Evolutionary conservation across 148 eudicot species (phyloP), one percentile per base, ranked within the genome.

Genomic region (Amaranthus palmeri): DNA sequence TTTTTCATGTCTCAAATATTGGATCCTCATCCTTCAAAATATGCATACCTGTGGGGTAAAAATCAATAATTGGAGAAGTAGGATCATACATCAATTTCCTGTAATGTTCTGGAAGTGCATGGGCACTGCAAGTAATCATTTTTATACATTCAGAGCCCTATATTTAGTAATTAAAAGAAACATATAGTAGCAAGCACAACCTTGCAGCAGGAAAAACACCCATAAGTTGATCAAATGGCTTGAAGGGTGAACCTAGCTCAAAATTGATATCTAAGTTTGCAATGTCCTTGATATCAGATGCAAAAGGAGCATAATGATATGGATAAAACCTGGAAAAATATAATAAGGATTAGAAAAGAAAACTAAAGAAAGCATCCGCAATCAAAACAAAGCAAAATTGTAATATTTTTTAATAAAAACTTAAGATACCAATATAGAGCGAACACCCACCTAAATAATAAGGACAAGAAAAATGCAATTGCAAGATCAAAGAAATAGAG

Each of bases 161-260:
- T 17, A 77, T 59, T 51, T 36, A 61, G 65, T 12, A 72, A 8
- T 49, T 44, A 68, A 36, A 45, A 62, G 66, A 65, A 54, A 69
- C 43, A 77, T 53, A 59, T 3, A 55, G 58, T 43, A 47, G 66
- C 56, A 41, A 62, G 55, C 52, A 74, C 54, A 84, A 95, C 99
- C 99, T 95, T 65, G 99, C 97, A 72, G 97, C 97, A 42, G 99
- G 99, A 63, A 95, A 92, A 78, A 95, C 99, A 58, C 97, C 99
- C 80, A 95, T 77, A 45, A 95, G 84, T 76, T 95, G 97, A 86
- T 92, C 88, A 68, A 95, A 92, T 64, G 99, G 99, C 77, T 91
- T 95, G 80, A 95, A 95, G 55, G 98, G 98, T 52, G 86, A 73
- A 52, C 99, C 99, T 60, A 89, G 73, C 65, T 92, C 92, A 86